Evolutionary conservation across 768 basidiomycete genomes (phyloP).

Genomic region (Rhodotorula paludigena): DNA sequence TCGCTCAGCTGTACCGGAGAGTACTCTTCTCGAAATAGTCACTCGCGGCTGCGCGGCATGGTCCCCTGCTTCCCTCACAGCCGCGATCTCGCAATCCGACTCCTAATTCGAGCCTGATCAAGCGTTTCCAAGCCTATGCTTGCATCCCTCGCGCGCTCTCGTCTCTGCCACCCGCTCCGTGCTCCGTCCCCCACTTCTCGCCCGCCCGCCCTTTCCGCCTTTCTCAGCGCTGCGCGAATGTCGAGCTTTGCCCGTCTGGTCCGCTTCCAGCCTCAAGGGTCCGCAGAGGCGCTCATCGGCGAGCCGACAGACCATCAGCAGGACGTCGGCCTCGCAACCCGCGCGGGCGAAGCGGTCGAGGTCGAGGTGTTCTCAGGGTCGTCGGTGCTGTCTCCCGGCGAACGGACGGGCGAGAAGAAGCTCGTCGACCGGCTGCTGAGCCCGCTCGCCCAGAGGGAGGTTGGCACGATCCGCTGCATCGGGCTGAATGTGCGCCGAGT

Average conservation of each 20-base stretch:
- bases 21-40: too few relatives aligned
- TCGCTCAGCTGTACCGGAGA: too few relatives aligned
- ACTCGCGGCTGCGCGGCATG: too few relatives aligned
- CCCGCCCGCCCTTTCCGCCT: not conserved
- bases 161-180: too few relatives aligned
- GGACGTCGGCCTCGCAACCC: slow-evolving; percentile 47
- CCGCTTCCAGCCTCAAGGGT: slow-evolving; percentile 42
- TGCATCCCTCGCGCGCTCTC: too few relatives aligned
- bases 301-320: slow-evolving; percentile 42
- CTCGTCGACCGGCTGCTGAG: slow-evolving; percentile 42
- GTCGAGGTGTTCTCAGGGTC: slow-evolving; percentile 44
- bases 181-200: not conserved
- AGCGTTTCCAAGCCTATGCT: too few relatives aligned
- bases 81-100: too few relatives aligned
- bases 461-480: slow-evolving; percentile 47
- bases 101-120: too few relatives aligned
- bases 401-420: slow-evolving; percentile 41
- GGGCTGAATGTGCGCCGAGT: slow-evolving; percentile 45
- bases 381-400: slow-evolving; percentile 43
- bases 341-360: slow-evolving; percentile 41
- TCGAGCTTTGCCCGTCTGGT: slow-evolving; percentile 38
- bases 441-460: slow-evolving; percentile 44
- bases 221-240: not conserved
- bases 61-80: too few relatives aligned
- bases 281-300: slow-evolving; percentile 41